Percentiles rank a stretch among this genome's conserved stretches.
Conservation (phyloP, 139 green algal genomes). For the Picochlorum sp. region DNA sequence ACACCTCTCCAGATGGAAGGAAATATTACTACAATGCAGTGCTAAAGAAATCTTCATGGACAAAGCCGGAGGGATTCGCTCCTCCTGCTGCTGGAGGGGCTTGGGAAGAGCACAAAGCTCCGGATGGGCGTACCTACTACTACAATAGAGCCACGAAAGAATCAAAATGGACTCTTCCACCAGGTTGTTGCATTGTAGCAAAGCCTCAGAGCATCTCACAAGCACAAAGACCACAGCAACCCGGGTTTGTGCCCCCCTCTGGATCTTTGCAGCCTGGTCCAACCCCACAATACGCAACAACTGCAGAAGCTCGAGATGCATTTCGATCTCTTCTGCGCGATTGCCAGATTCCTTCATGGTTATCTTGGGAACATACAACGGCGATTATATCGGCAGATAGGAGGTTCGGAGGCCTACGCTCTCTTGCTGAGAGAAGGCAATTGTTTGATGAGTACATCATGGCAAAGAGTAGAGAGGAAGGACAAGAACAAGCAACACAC, state of each 20-base stretch:
- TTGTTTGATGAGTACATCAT: constrained; percentile 86
- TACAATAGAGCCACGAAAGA: constrained; percentile 73
- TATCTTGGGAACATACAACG: constrained; percentile 77
- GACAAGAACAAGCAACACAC: constrained; percentile 55
- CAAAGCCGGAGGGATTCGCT: constrained; percentile 74
- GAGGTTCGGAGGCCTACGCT: constrained; percentile 77
- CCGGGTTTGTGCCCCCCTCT: constrained; percentile 1
- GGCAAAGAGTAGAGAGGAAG: constrained; percentile 60
- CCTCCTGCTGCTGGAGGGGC: not conserved
- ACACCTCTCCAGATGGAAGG: constrained; percentile 74
- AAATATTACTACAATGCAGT: constrained; percentile 90
- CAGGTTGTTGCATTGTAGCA: constrained; percentile 30
- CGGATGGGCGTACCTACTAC: constrained; percentile 85
- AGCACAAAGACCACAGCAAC: not conserved
- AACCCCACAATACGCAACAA: constrained; percentile 18
- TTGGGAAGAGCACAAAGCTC: constrained; percentile 77
- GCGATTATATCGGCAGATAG: constrained; percentile 57
- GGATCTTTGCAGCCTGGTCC: constrained; percentile 17
- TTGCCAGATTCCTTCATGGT: constrained; percentile 40
- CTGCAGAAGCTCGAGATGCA: constrained; percentile 67
- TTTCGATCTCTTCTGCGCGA: constrained; percentile 86
- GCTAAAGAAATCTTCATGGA: constrained; percentile 72
- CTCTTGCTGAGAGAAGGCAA: constrained; percentile 80
- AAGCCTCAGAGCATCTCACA: not conserved
- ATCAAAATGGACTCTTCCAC: constrained; percentile 72